A percentile compares a stretch with the other conserved stretches of the same genome.
Evolutionary conservation across 371 early-diverging fungal genomes (phyloP).

Genomic region (Rhizomucor pusillus): DNA sequence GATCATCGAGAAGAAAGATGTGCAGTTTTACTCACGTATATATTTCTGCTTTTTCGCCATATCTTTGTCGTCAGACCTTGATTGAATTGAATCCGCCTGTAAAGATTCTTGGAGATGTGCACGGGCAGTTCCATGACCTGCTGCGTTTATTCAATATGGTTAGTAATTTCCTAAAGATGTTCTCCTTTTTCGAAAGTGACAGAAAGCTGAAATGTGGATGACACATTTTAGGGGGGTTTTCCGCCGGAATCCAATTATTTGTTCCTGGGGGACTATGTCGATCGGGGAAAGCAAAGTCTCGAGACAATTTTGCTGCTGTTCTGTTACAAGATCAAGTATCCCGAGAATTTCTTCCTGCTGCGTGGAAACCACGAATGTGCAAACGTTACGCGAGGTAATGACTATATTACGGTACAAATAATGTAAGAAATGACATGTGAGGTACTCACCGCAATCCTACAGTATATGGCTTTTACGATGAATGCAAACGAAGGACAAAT

Average conservation of each 20-base stretch:
- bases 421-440: background rate
- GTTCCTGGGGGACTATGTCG: constrained; percentile 97
- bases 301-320: constrained; percentile 93
- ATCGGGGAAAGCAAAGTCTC: constrained; percentile 95
- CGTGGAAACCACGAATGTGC: constrained; percentile 98
- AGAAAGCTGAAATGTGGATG: constrained; percentile 1
- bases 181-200: background rate
- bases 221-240: constrained; percentile 59
- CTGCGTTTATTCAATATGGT: constrained; percentile 79
- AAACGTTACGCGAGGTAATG: constrained; percentile 80
- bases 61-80: constrained; percentile 46
- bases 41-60: background rate
- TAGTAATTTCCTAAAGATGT: background rate
- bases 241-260: constrained; percentile 90
- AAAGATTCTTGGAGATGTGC: constrained; percentile 92
- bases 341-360: constrained; percentile 91
- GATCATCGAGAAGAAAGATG: background rate
- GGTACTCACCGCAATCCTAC: background rate
- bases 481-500: constrained; percentile 94
- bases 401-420: constrained; percentile 5
- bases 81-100: constrained; percentile 92
- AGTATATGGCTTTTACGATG: constrained; percentile 99
- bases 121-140: constrained; percentile 92
- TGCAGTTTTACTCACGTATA: background rate
- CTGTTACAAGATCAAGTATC: constrained; percentile 95